A percentile compares a stretch with the other conserved stretches of the same genome.
phyloP scores from a whole-genome alignment of 2,329 filamentous ascomycete genomes.

The Fusarium dlaminii region DNA sequence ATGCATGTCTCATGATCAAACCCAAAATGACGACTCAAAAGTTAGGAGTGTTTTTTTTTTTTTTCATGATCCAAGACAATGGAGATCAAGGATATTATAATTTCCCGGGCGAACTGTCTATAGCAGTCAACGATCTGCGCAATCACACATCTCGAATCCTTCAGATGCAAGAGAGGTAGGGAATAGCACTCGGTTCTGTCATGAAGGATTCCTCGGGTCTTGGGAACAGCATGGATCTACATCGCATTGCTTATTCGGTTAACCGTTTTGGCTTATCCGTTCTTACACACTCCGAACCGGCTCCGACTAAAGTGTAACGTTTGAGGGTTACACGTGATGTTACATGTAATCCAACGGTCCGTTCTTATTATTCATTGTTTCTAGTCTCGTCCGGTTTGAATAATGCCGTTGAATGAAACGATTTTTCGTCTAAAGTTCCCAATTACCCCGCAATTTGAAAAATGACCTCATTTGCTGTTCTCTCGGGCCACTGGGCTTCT shows the following conservation, averaged over 20 bases:
- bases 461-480: background rate
- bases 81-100: background rate
- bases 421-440: background rate
- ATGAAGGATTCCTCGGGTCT: background rate
- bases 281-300: background rate
- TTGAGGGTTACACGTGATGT: background rate
- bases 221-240: background rate
- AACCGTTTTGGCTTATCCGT: background rate
- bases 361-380: background rate
- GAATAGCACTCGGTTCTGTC: background rate
- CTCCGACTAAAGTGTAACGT: background rate
- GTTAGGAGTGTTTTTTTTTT: background rate
- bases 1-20: slow-evolving; percentile 1
- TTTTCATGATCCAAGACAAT: background rate
- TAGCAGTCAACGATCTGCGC: background rate
- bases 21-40: background rate
- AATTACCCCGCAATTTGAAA: background rate
- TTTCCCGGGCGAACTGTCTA: background rate
- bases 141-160: background rate
- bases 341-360: background rate
- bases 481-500: slow-evolving; percentile 3
- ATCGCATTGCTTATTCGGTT: slow-evolving; percentile 1
- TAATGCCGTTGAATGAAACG: background rate
- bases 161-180: background rate
- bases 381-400: background rate